Percentiles rank a stretch among this genome's conserved stretches.
These are phyloP conservation scores for Endocarpon pusillum DNA, from an alignment of 495 filamentous ascomycete species.

Conservation along the genomic window DNA sequence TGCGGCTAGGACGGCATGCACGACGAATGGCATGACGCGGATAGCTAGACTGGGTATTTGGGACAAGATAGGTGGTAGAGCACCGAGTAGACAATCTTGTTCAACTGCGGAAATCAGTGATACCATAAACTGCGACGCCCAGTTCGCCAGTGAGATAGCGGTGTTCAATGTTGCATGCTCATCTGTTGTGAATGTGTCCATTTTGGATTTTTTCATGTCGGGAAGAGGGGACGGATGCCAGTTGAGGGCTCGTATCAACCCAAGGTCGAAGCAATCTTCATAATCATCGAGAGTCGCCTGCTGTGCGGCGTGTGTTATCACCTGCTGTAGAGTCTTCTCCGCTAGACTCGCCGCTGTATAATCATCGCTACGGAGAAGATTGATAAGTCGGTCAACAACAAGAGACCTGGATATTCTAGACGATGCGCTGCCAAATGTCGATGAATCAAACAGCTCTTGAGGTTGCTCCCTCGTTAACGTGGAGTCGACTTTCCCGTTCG, in stretches of 20 bases:
- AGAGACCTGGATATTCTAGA: constrained; percentile 18
- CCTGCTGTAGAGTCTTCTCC: constrained; percentile 57
- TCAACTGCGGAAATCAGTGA: constrained; percentile 41
- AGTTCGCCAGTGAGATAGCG: constrained; percentile 22
- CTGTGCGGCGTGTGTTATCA: constrained; percentile 39
- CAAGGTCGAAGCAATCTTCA: constrained; percentile 22
- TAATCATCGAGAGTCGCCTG: constrained; percentile 30
- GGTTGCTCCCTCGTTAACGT: constrained; percentile 25
- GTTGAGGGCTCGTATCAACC: constrained; percentile 24
- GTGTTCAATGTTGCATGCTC: constrained; percentile 5
- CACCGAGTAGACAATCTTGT: constrained; percentile 46
- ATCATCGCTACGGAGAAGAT: constrained; percentile 46
- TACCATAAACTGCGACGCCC: constrained; percentile 47
- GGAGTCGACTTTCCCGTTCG: constrained; percentile 43
- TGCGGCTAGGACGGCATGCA: constrained; percentile 55
- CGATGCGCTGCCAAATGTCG: constrained; percentile 9
- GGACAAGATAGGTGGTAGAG: constrained; percentile 43
- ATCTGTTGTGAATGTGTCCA: background rate
- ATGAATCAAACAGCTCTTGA: background rate
- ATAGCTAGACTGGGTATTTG: constrained; percentile 49
- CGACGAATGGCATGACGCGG: constrained; percentile 56
- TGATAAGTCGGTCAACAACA: constrained; percentile 43
- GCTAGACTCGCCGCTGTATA: constrained; percentile 50
- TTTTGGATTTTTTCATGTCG: constrained; percentile 5
- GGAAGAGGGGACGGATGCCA: constrained; percentile 30